Base-by-base conservation (phyloP, 768 basidiomycete genomes). In the Cystoderma amianthinum region DNA sequence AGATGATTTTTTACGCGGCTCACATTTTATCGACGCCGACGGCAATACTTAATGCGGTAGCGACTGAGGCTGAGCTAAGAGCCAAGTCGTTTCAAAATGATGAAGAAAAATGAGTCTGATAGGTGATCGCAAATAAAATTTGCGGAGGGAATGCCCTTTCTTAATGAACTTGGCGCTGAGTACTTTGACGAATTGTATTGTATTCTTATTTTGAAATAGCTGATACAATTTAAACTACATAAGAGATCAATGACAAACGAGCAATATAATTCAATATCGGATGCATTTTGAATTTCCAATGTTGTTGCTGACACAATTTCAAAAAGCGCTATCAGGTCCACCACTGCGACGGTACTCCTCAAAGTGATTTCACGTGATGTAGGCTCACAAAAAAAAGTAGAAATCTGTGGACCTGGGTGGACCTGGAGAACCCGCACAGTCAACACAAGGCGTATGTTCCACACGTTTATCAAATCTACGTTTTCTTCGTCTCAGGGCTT, bases 1-100 rank as follows among this genome's bases (percentile, higher is more conserved):
- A 87, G 60, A 48, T 88, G 18, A 57, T 67, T 11, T 90, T 82
- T 60, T 90, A 89, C 47, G 76, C 76, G 3, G 82, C 80, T 5
- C 74, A 82, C 48, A 54, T 80, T 5, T 44, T 75, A 16, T 66
- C 73, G 1, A 71, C 65, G n/a, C 73, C 82, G 1, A 49, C 64
- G 32, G 46, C 49, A 3, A 51, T 68, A 33, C 53, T 82, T 34
- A 55, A 53, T 36, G 51, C 53, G 6, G 54, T 80, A 24, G 59
- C 70, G 6, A 62, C 69, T 22, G 75, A 82, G 44, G 42, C 64
- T 3, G 12, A 42, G 19, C 56, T 59, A 24, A 52, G 30, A 38
- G 49, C 54, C 11, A 15, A 19, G 2, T 10, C 13, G 9, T 38
- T 24, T 17, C 20, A 28, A 25, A 4, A 30, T 15, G 43, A 36